Evolutionary conservation across 768 basidiomycete genomes (phyloP), one percentile per base, ranked within the genome.

Genomic region (Boletus edulis): DNA sequence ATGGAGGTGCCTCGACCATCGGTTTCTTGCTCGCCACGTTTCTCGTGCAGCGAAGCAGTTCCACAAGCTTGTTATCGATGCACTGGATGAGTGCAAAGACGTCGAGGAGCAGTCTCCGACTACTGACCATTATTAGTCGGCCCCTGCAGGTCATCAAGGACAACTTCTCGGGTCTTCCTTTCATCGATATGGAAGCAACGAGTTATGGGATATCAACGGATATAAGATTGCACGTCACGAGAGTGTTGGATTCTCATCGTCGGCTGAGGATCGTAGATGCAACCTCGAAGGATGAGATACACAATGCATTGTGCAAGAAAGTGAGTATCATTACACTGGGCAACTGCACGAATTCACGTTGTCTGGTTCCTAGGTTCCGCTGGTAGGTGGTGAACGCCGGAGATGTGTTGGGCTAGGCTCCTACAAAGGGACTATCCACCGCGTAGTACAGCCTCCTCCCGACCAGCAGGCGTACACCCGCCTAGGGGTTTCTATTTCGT

Each of bases 391-490:
- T 87, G 46, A 85, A 86, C 49, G 75, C 80, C 0, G 57, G 79
- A n/a, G n/a, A n/a, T n/a, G n/a, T n/a, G n/a, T n/a, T n/a, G n/a
- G n/a, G n/a, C n/a, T n/a, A n/a, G n/a, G n/a, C n/a, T n/a, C n/a
- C n/a, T n/a, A 85, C 67, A 76, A 74, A 32, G 79, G 77, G 13
- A 85, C 84, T 1, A 78, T 84, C 47, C 84, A 86, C 60, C 78
- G 83, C 14, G 83, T 86, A 17, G 73, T 83, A 4, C 80, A 81
- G 59, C 85, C 83, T 3, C 84, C 83, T 11, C 59, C 63, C 0
- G 82, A 84, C 55, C 84, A 86, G 58, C 77, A 69, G 31, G 65
- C 63, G 31, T 68, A 74, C 56, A 72, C 78, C 15, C 79, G 84
- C 10, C 72, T 85, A 2, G 83, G 84, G 0, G 73, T 78, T 3